Evolutionary conservation across 148 eudicot genomes (phyloP), one percentile per base, ranked within the genome.

Genomic region (Arctostaphylos glauca): DNA sequence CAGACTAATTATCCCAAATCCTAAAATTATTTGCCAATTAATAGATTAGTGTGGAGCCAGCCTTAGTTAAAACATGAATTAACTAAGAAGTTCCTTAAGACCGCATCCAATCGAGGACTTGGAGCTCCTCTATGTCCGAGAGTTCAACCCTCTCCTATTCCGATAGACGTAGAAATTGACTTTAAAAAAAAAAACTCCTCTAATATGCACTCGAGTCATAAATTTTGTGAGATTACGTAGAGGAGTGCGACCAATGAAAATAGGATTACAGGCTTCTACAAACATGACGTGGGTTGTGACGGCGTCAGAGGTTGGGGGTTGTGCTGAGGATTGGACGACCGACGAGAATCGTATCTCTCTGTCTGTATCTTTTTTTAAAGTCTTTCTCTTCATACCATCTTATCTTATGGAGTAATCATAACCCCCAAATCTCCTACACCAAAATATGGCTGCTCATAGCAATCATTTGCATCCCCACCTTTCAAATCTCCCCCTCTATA

Each of bases 371-470:
- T 71, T 15, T 2, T 5, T 49, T 50, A 15, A 38, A 9, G 31
- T 50, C 41, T n/a, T 72, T 18, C 16, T 46, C 9, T 44, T 16
- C 13, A 2, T 18, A 15, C 14, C 75, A 71, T 15, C 41, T 19
- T 46, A 19, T 74, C 21, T 38, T 5, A 8, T 6, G 25, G 1
- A 9, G 38, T 9, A 50, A 76, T 10, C 16, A 76, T n/a, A 76
- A 9, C 53, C 5, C 21, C 53, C 38, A 77, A 77, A 54, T 9
- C 80, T 15, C 75, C 53, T 55, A 25, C 44, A 25, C 67, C 38
- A 31, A 53, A 48, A 81, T 52, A 71, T 81, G 83, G 83, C 83
- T 81, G 83, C 83, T 9, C 14, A n/a, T 10, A 9, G 83, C 77
- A 81, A 81, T 81, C 83, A 81, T 81, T 81, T 81, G 66, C 21